Evolutionary conservation across 257 asterid genomes (phyloP), one percentile per base, ranked within the genome.

Genomic region (Marsdenia floribunda): DNA sequence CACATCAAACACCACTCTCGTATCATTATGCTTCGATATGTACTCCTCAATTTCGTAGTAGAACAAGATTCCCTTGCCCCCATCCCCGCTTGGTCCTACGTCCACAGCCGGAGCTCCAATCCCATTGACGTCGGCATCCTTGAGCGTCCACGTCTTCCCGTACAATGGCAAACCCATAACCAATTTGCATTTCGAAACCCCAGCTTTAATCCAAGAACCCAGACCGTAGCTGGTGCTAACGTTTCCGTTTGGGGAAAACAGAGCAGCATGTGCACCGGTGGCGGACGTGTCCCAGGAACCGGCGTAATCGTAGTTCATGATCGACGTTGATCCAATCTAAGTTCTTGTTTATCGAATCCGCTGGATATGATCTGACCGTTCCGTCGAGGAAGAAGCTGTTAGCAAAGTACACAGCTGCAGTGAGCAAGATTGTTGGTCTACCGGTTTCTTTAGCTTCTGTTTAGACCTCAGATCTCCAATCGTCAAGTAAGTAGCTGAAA

Each of bases 391-490:
- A 76, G 6, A 78, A 83, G 61, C 82, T 88, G 49, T 87, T 79
- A 9, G 97, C 80, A 80, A 87, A 93, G 79, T 93, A 90, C 7
- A 88, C 93, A 10, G 98, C 97, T 33, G 97, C 96, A 2, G 97
- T 61, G 64, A 93, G 88, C 79, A 93, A 88, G 54, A 91, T 86
- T 15, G 80, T 88, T 10, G 90, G 78, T 63, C 74, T 71, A 21
- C 64, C 35, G 1, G 86, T 73, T 47, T 70, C 58, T 1, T 10
- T 44, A 16, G 91, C 83, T 33, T 89, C 96, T 47, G 78, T 73
- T 19, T 63, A 35, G n/a, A 90, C 88, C 77, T 77, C 92, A 55
- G 63, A 72, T 14, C 96, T 83, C 98, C 98, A 93, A 75, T 91
- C 93, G 1, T 82, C 78, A 0, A 93, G 38, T 24, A 91, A 70